Conservation (phyloP, 1,284 basidiomycete species). For the Limonomyces culmigenus region DNA sequence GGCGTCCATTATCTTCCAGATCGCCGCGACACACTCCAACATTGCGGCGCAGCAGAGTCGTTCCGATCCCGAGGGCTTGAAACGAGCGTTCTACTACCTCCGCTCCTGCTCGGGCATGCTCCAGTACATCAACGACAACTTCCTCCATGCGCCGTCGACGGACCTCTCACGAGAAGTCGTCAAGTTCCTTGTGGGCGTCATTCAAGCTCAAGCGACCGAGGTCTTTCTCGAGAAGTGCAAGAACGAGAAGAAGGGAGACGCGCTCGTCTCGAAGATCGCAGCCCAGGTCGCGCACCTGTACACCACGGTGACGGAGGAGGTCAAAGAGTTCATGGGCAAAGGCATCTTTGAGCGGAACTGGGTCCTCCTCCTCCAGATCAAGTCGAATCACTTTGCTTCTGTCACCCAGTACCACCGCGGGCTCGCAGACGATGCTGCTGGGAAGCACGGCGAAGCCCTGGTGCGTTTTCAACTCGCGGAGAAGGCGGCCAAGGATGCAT, state of each 20-base stretch:
- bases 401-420: constrained; percentile 81
- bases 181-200: constrained; percentile 77
- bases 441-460: constrained; percentile 79
- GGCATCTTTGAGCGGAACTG: constrained; percentile 94
- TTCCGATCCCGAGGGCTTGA: constrained; percentile 85
- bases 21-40: constrained; percentile 84
- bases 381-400: constrained; percentile 80
- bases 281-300: constrained; percentile 78
- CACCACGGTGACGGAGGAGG: constrained; percentile 65
- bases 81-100: constrained; percentile 87
- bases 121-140: constrained; percentile 99
- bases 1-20: constrained; percentile 94
- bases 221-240: constrained; percentile 93
- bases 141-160: constrained; percentile 94
- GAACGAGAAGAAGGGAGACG: constrained; percentile 74
- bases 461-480: constrained; percentile 74
- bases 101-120: constrained; percentile 93
- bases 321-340: constrained; percentile 91
- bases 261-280: constrained; percentile 74
- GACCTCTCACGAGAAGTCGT: constrained; percentile 91
- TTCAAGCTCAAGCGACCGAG: constrained; percentile 89
- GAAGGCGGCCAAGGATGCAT: constrained; percentile 71
- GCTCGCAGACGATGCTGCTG: constrained; percentile 58
- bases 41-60: constrained; percentile 75
- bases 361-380: constrained; percentile 76